These are phyloP conservation scores for Escovopsis sp. DNA, from an alignment of 2,329 filamentous ascomycete species.

Conservation along the genomic window DNA sequence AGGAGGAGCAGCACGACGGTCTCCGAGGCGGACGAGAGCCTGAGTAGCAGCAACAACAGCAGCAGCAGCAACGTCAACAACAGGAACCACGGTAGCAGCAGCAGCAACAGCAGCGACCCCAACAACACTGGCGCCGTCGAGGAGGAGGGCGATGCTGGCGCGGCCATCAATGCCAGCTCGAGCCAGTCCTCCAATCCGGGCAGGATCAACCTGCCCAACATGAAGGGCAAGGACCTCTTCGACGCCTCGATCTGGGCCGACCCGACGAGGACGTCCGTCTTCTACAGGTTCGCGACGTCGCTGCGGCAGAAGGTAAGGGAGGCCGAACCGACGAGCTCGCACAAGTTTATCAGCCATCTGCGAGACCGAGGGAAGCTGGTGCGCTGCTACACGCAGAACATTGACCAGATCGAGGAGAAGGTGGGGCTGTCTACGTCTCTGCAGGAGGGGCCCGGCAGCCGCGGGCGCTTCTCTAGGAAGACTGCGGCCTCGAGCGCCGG, in stretches of 20 bases:
- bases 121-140: conserved; percentile 22
- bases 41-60: conserved; percentile 7
- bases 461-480: conserved; percentile 42
- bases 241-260: conserved; percentile 58
- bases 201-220: conserved; percentile 34
- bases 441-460: conserved; percentile 44
- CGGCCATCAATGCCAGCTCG: conserved; percentile 23
- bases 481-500: conserved; percentile 15
- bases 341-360: conserved; percentile 54
- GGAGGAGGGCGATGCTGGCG: conserved; percentile 27
- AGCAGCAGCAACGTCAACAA: too few relatives aligned
- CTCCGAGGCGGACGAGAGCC: conserved; percentile 31
- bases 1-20: conserved; percentile 24
- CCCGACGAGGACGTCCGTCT: conserved; percentile 51
- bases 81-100: too few relatives aligned
- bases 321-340: conserved; percentile 49
- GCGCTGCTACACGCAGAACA: conserved; percentile 62
- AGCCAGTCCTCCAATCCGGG: conserved; percentile 24
- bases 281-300: conserved; percentile 58
- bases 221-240: conserved; percentile 59
- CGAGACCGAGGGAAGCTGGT: conserved; percentile 54
- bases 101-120: too few relatives aligned
- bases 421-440: conserved; percentile 52
- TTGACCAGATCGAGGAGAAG: conserved; percentile 58
- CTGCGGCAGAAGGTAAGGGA: conserved; percentile 48